Evolutionary conservation across 345 rosid species (phyloP), one percentile per base, ranked within the genome.

Genomic region (Brassica rapa): DNA sequence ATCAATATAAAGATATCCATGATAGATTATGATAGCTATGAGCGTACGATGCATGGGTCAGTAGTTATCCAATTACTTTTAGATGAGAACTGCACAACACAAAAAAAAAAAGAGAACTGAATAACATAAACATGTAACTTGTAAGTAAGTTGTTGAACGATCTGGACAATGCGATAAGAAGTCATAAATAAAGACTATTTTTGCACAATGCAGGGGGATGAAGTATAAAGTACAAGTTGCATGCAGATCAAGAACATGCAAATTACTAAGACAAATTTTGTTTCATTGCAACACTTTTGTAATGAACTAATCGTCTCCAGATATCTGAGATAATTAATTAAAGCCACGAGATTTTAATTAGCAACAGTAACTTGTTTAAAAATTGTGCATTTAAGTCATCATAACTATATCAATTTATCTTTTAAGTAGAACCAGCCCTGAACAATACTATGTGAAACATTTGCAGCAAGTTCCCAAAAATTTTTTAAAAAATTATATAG

Each of bases 191-290:
- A 71, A 64, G 1, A 55, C 23, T 30, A 32, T n/a, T 5, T 66
- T 43, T 63, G 41, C 23, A 41, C 8, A 29, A 49, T 57, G 62
- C 51, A 65, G 66, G 68, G 21, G 32, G 39, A 55, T 30, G 62
- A 9, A 2, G 60, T 21, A 51, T 25, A 5, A 14, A 49, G 41
- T 25, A 53, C 71, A 79, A 68, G 70, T 73, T 68, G 82, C 82
- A 79, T 74, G 82, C 78, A 73, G 78, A 79, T 73, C 74, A 68
- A 68, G 74, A 68, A 79, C 82, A 79, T 73, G 78, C 66, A 62
- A 68, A 51, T 24, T 61, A 32, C 70, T 41, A 15, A 67, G 43
- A 79, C 63, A 4, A 3, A 1, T 2, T 60, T 79, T 72, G 25
- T 72, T 78, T 59, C 43, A 4, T 72, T 16, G 5, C 27, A 39